Conservation (phyloP, 2,329 filamentous ascomycete species). For the Alternaria sp. region DNA sequence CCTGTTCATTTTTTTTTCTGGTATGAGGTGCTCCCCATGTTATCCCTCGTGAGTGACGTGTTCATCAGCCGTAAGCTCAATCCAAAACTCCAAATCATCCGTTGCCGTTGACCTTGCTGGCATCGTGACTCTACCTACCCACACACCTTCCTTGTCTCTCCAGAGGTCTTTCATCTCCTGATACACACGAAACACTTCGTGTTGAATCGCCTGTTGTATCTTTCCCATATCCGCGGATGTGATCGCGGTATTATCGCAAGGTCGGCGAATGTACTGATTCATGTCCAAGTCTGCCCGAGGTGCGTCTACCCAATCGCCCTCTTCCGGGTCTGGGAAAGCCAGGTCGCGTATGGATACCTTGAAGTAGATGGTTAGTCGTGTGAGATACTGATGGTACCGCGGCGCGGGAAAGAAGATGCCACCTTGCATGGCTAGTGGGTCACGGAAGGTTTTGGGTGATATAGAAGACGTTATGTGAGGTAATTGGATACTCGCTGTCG, state of each 20-base stretch:
- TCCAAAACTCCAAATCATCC: neutral
- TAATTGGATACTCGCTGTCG: neutral
- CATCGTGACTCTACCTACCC: neutral
- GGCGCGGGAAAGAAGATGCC: neutral
- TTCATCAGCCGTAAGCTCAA: neutral
- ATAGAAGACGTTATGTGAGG: neutral
- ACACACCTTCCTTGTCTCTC: neutral
- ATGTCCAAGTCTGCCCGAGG: neutral
- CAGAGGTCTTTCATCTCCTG: neutral
- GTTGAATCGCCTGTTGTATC: neutral
- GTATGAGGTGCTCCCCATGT: neutral
- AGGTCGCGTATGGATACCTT: neutral
- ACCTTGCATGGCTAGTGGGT: neutral
- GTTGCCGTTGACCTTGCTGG: neutral
- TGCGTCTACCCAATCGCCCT: neutral
- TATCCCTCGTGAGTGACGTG: neutral
- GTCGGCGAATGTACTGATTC: neutral
- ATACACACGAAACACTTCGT: neutral
- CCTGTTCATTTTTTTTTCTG: no score
- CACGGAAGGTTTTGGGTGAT: neutral
- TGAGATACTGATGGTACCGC: neutral
- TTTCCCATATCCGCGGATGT: neutral
- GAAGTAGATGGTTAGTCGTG: neutral
- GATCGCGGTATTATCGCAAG: neutral
- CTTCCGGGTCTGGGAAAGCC: neutral